A percentile compares a stretch with the other conserved stretches of the same genome.
Conservation (phyloP, 208 protist species). For the Crithidia fasciculata region DNA sequence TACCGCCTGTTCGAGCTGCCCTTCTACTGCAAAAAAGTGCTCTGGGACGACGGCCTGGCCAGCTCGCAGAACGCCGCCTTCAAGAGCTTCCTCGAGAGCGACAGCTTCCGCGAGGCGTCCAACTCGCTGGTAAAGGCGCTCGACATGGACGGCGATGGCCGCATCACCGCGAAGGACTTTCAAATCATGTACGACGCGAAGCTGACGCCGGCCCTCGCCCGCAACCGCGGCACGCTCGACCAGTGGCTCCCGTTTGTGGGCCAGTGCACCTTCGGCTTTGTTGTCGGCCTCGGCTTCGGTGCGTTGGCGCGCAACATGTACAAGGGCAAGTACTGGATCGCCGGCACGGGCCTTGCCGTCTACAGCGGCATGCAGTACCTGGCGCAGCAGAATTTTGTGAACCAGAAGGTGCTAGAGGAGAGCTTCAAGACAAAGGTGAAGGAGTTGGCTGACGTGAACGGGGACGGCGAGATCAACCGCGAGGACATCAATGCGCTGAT, state of each 20-base stretch:
- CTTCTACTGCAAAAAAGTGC: constrained; percentile 46
- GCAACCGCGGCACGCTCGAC: constrained; percentile 43
- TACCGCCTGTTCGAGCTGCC: constrained; percentile 51
- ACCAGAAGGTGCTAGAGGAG: constrained; percentile 46
- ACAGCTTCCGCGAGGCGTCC: constrained; percentile 35
- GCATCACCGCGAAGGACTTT: constrained; percentile 66
- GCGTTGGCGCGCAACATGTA: constrained; percentile 48
- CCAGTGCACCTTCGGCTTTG: constrained; percentile 54
- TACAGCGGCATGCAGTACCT: constrained; percentile 69
- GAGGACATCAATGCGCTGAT: constrained; percentile 61
- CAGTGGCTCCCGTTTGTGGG: constrained; percentile 55
- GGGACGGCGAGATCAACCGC: constrained; percentile 54
- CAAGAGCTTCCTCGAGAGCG: constrained; percentile 47
- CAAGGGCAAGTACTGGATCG: constrained; percentile 48
- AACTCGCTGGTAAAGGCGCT: constrained; percentile 41
- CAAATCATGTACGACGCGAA: constrained; percentile 69
- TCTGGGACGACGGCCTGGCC: constrained; percentile 42
- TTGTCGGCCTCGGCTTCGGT: constrained; percentile 44
- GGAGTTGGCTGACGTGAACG: constrained; percentile 60
- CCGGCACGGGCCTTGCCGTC: constrained; percentile 29
- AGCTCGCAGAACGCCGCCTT: constrained; percentile 37
- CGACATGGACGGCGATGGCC: constrained; percentile 71
- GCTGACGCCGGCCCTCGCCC: constrained; percentile 34
- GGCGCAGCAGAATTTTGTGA: constrained; percentile 67
- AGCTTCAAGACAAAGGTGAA: constrained; percentile 56